Conservation (phyloP, 805 yeast genomes). For the Saturnispora halmiae region DNA sequence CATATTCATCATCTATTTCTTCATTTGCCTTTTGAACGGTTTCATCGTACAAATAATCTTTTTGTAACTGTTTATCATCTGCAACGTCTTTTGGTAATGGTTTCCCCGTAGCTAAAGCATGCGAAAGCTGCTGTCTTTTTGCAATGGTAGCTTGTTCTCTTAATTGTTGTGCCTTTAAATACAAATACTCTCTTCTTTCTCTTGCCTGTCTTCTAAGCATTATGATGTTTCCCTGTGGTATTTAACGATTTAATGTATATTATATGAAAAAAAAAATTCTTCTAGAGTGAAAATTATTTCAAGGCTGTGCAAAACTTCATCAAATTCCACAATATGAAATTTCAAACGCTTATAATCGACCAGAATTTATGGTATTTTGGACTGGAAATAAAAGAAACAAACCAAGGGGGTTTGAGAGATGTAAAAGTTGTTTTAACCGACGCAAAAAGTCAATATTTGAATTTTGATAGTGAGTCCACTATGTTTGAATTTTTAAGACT, state of each 20-base stretch:
- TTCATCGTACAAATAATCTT: conserved; percentile 82
- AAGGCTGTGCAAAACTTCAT: conserved; percentile 4
- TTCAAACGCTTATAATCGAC: not conserved
- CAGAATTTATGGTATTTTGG: conserved; percentile 1
- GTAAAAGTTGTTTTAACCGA: not conserved
- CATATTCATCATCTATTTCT: conserved; percentile 82
- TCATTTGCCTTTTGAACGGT: conserved; percentile 38
- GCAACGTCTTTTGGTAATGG: conserved; percentile 84
- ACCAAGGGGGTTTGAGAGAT: not conserved
- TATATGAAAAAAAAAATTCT: not conserved
- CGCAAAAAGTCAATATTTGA: not conserved
- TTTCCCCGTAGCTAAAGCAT: conserved; percentile 87
- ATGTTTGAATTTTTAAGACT: not conserved
- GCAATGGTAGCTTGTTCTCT: conserved; percentile 82
- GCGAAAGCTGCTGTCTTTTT: conserved; percentile 76
- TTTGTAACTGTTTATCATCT: conserved; percentile 73
- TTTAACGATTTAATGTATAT: too few species aligned
- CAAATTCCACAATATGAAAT: too few species aligned
- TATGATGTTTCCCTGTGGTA: not conserved
- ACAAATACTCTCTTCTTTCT: conserved; percentile 89
- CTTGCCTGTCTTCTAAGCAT: conserved; percentile 90
- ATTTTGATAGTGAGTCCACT: not conserved
- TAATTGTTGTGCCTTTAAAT: conserved; percentile 77
- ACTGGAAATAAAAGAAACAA: not conserved
- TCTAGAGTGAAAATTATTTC: not conserved